phyloP scores from a whole-genome alignment of 805 yeast species.

The Debaryomyces tyrocola region DNA sequence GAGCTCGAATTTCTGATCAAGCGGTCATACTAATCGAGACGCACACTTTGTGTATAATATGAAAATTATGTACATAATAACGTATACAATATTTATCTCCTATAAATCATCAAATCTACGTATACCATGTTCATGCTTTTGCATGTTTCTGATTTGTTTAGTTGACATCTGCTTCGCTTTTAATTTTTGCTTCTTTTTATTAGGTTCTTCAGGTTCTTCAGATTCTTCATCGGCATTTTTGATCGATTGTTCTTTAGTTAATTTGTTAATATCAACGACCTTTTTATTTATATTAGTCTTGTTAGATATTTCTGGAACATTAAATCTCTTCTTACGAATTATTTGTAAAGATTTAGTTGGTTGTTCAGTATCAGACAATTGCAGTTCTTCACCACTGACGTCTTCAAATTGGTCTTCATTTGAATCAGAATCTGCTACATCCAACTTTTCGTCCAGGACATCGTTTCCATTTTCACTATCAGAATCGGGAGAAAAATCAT shows the following conservation, averaged over 20 bases:
- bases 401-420: not conserved
- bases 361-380: conserved; percentile 6
- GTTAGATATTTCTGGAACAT: conserved; percentile 3
- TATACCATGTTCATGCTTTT: conserved; percentile 63
- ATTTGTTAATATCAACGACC: conserved; percentile 17
- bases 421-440: conserved; percentile 10
- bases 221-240: conserved; percentile 9
- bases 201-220: conserved; percentile 15
- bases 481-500: conserved; percentile 6
- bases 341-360: conserved; percentile 4
- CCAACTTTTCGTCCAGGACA: conserved; percentile 14
- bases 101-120: conserved; percentile 61
- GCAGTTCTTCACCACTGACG: conserved; percentile 1
- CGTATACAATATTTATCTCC: not conserved
- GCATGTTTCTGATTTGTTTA: conserved; percentile 49
- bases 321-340: conserved; percentile 14
- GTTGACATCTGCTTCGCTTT: conserved; percentile 33
- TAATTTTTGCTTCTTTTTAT: conserved; percentile 32
- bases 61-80: too few species aligned
- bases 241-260: conserved; percentile 5
- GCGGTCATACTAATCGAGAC: too few species aligned
- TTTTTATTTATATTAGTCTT: conserved; percentile 16
- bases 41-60: too few species aligned
- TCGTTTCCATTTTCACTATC: conserved; percentile 8
- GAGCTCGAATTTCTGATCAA: too few species aligned